A percentile compares a stretch with the other conserved stretches of the same genome.
Conservation (phyloP, 345 rosid genomes). For the Abelmoschus esculentus region DNA sequence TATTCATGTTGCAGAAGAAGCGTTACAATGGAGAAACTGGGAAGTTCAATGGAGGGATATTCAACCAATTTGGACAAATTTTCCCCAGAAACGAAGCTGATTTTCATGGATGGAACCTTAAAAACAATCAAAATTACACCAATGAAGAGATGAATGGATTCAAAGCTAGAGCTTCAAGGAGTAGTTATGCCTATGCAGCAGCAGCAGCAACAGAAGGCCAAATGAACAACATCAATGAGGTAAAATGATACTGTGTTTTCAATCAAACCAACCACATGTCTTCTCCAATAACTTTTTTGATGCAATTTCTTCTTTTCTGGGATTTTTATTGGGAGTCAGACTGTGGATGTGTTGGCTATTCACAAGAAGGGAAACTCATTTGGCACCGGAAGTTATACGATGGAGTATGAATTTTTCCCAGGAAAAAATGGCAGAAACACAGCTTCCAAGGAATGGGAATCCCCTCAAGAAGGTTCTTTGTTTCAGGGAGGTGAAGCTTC, state of each 20-base stretch:
- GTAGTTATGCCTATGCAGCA: constrained; percentile 17
- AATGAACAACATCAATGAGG: constrained; percentile 17
- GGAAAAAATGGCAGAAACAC: constrained; percentile 30
- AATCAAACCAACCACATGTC: not conserved
- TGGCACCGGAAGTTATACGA: constrained; percentile 18
- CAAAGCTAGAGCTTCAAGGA: constrained; percentile 16
- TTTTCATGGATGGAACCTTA: constrained; percentile 21
- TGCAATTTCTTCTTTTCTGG: not conserved
- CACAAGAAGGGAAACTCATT: constrained; percentile 31
- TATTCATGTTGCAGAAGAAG: constrained; percentile 35
- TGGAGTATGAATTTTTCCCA: constrained; percentile 76
- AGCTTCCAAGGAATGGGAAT: constrained; percentile 31
- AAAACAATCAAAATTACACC: constrained; percentile 8
- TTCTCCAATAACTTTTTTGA: not conserved
- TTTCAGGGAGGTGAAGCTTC: constrained; percentile 29
- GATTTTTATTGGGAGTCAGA: constrained; percentile 12
- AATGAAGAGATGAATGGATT: constrained; percentile 15
- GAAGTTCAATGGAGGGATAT: not conserved
- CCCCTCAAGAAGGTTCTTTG: constrained; percentile 28
- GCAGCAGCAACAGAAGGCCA: not conserved
- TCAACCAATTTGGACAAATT: constrained; percentile 6
- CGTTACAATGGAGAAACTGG: constrained; percentile 26
- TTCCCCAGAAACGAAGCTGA: constrained; percentile 8
- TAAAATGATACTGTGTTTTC: not conserved
- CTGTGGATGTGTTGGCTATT: constrained; percentile 23